phyloP scores from a whole-genome alignment of 305 asterid species.

The Fraxinus sp. region DNA sequence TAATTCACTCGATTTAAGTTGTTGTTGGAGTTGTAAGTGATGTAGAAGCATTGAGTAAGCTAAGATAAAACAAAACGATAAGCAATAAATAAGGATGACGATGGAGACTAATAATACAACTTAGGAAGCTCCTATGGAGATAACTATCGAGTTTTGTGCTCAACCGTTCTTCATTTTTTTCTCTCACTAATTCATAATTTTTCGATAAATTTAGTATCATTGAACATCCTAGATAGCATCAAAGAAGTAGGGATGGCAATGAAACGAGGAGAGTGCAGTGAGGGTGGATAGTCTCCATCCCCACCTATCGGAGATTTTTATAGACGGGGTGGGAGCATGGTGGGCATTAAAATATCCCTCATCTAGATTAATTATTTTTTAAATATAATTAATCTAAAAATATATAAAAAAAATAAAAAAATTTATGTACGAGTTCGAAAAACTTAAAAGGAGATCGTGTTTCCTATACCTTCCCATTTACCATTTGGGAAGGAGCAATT shows the following conservation, averaged over 20 bases:
- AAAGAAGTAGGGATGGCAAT: not conserved
- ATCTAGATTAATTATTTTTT: not conserved
- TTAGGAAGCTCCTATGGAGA: not conserved
- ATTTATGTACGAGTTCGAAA: not conserved
- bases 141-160: not conserved
- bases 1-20: not conserved
- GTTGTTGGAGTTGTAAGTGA: not conserved
- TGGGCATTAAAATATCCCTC: not conserved
- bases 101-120: not conserved
- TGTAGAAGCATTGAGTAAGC: not conserved
- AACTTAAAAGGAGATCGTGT: not conserved
- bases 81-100: not conserved
- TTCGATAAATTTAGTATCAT: not conserved
- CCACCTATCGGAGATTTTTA: not conserved
- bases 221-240: not conserved
- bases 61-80: not conserved
- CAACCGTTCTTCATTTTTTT: not conserved
- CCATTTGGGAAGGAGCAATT: not conserved
- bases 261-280: not conserved
- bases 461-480: not conserved
- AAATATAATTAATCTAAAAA: no score
- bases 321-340: not conserved
- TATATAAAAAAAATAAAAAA: no score
- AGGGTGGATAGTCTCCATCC: not conserved
- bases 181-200: not conserved